Evolutionary conservation across 2,329 filamentous ascomycete genomes (phyloP).

Genomic region (Hypoxylon sp.): DNA sequence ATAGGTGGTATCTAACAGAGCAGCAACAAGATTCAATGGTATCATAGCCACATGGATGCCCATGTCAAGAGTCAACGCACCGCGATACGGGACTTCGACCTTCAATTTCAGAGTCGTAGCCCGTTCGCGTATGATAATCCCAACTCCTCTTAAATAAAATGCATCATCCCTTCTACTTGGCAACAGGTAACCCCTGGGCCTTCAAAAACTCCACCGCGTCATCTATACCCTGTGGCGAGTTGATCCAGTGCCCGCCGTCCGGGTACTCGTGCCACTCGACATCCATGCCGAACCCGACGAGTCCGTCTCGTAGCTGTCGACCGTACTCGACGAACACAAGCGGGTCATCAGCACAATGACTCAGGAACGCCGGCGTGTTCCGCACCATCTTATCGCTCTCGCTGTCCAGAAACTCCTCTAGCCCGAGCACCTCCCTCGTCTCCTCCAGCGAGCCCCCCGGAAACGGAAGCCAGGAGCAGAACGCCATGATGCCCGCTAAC

Average conservation of each 20-base stretch:
- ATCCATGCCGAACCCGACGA: slow-evolving; percentile 57
- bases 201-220: slow-evolving; percentile 58
- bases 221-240: slow-evolving; percentile 61
- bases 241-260: slow-evolving; percentile 62
- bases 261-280: slow-evolving; percentile 61
- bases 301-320: slow-evolving; percentile 53
- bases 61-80: neutral
- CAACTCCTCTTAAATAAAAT: slow-evolving; percentile 9
- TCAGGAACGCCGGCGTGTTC: slow-evolving; percentile 61
- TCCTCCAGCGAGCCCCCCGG: slow-evolving; percentile 49
- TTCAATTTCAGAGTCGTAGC: slow-evolving; percentile 3
- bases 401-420: slow-evolving; percentile 39
- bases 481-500: slow-evolving; percentile 43
- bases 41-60: neutral
- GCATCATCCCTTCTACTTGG: slow-evolving; percentile 4
- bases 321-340: slow-evolving; percentile 59
- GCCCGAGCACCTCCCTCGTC: slow-evolving; percentile 53
- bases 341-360: slow-evolving; percentile 63
- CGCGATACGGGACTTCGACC: neutral
- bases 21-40: neutral
- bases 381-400: slow-evolving; percentile 53
- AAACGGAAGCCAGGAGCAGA: slow-evolving; percentile 47
- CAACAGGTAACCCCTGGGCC: slow-evolving; percentile 41
- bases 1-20: neutral
- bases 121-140: neutral